These are phyloP conservation scores for Scortechinia acanthostroma DNA, from an alignment of 2,329 filamentous ascomycete genomes.

Conservation along the genomic window DNA sequence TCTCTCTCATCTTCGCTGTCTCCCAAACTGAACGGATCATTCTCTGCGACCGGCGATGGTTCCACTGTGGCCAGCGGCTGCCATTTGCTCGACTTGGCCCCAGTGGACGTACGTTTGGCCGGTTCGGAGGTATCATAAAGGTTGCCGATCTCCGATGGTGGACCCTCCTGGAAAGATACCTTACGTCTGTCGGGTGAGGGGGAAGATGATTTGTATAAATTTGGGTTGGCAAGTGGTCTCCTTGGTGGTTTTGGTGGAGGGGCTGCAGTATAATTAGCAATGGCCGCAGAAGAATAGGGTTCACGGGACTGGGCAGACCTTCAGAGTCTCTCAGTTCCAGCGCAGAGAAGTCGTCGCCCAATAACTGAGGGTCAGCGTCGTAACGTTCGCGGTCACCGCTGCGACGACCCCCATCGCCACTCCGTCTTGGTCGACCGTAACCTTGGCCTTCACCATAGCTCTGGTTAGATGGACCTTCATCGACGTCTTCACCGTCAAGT, in stretches of 20 bases:
- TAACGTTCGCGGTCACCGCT: conserved; percentile 88
- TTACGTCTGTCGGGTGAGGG: not conserved
- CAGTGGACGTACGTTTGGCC: conserved; percentile 21
- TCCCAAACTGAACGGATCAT: conserved; percentile 92
- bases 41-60: conserved; percentile 76
- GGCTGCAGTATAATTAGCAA: no score
- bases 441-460: conserved; percentile 9
- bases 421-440: conserved; percentile 30
- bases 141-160: not conserved
- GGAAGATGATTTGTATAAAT: not conserved
- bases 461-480: conserved; percentile 40
- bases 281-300: no score
- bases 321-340: conserved; percentile 52
- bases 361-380: conserved; percentile 84
- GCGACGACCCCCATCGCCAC: conserved; percentile 55
- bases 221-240: not conserved
- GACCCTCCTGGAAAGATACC: conserved; percentile 1
- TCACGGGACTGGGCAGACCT: no score
- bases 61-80: conserved; percentile 84
- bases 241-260: not conserved
- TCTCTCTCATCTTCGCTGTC: conserved; percentile 92
- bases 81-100: conserved; percentile 84
- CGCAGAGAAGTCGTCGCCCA: conserved; percentile 80
- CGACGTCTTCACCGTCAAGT: conserved; percentile 80
- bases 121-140: conserved; percentile 31